Evolutionary conservation across 495 filamentous ascomycete genomes (phyloP), one percentile per base, ranked within the genome.

Genomic region (Podospora fimiseda): DNA sequence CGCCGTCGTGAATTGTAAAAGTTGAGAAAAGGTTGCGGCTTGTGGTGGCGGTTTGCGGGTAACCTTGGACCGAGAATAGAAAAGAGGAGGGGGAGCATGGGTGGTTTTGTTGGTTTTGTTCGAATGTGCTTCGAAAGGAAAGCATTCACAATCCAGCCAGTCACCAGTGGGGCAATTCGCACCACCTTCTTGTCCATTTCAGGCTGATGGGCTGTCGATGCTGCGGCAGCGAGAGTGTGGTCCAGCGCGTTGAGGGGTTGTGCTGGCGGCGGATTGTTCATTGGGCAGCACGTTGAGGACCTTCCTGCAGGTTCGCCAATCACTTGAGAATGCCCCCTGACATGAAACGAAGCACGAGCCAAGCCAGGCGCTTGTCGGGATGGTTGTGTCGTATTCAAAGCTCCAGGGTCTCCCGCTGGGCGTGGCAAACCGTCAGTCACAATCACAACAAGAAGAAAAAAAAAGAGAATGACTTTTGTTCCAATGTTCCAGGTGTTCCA

Each of bases 271-370:
- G 27, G 27, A 33, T 33, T 33, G 27, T 5, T 5, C 27, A 33
- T 23, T 18, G 46, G 45, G 48, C 51, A 11, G 27, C 6, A 33
- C 27, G 27, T 11, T 42, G 46, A 41, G 44, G n/a, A 13, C 47
- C 43, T 24, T 53, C 33, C 46, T 22, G 16, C 48, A 43, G 55
- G 51, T 43, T 62, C 53, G 51, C 62, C 62, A 61, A 67, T 67
- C 62, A 56, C 53, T 55, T 44, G 20, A 37, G 41, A 19, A 9
- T 20, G 19, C 33, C 51, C 55, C 57, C 41, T 56, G 56, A 60
- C 33, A 62, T 66, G 60, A 64, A 66, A 66, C 60, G 37, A 43
- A 59, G 61, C 64, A 59, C 60, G 53, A 53, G 47, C 59, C 61
- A 64, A 37, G 16, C 33, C 20, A 37, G 55, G 63, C 63, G 64